Evolutionary conservation across 163 green algal genomes (phyloP).

Genomic region (Trebouxiophyceae sp.): DNA sequence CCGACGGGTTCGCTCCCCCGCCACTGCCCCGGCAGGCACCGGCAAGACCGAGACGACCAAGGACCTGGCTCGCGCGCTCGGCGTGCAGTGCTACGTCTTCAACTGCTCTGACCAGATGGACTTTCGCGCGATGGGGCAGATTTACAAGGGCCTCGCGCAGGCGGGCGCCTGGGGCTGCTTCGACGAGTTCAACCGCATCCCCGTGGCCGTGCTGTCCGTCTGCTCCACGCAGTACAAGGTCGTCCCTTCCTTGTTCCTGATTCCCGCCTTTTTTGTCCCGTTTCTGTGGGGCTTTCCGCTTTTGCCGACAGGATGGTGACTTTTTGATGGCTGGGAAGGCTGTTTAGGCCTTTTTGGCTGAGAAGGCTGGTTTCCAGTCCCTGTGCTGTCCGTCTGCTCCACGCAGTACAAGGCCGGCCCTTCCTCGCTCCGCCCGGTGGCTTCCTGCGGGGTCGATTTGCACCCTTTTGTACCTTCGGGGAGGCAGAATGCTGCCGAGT

Average conservation of each 20-base stretch:
- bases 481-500: too few species aligned
- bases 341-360: too few species aligned
- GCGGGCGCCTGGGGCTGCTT: slow-evolving; percentile 91
- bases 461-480: too few species aligned
- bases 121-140: slow-evolving; percentile 68
- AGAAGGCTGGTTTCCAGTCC: too few species aligned
- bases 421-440: neutral
- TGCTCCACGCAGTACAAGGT: slow-evolving; percentile 91
- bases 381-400: slow-evolving; percentile 74
- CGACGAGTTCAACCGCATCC: slow-evolving; percentile 94
- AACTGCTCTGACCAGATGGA: slow-evolving; percentile 97
- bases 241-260: neutral
- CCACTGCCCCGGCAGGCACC: too few species aligned
- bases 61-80: slow-evolving; percentile 80
- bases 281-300: too few species aligned
- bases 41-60: slow-evolving; percentile 93
- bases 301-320: too few species aligned
- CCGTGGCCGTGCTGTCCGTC: slow-evolving; percentile 71
- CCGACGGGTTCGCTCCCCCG: too few species aligned
- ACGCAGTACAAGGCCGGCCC: slow-evolving; percentile 88
- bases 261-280: too few species aligned
- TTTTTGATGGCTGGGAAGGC: too few species aligned
- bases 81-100: slow-evolving; percentile 91
- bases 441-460: too few species aligned
- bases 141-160: slow-evolving; percentile 91